Percentiles rank a stretch among this genome's conserved stretches.
Conservation (phyloP, 192 early-diverging fungal species). For the Obelidium mucronatum region DNA sequence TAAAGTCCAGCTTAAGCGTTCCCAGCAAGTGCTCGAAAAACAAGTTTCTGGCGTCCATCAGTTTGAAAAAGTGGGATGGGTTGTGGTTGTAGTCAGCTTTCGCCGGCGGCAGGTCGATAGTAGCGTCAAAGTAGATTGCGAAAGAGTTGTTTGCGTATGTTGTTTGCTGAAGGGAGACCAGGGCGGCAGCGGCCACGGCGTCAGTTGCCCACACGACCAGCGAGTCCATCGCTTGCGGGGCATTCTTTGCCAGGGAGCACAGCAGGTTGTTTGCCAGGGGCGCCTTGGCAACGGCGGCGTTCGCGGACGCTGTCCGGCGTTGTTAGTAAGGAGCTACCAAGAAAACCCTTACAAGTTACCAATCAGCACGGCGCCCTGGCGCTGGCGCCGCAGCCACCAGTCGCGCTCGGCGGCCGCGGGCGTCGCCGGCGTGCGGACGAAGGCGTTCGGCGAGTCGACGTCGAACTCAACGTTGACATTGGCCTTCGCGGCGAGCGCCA, state of each 20-base stretch:
- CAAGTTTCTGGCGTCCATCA: slow-evolving; percentile 13
- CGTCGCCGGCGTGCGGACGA: too few relatives aligned
- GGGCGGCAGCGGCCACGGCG: background rate
- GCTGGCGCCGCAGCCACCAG: too few relatives aligned
- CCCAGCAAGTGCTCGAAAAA: slow-evolving; percentile 12
- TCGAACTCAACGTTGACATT: too few relatives aligned
- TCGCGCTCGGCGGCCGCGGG: too few relatives aligned
- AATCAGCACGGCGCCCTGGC: too few relatives aligned
- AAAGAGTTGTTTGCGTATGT: background rate
- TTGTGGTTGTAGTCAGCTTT: background rate
- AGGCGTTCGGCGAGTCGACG: too few relatives aligned
- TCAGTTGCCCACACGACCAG: slow-evolving; percentile 28
- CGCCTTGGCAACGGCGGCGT: background rate
- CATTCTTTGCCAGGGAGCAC: slow-evolving; percentile 24
- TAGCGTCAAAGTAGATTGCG: slow-evolving; percentile 21
- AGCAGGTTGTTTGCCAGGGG: background rate
- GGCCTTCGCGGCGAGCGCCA: too few relatives aligned
- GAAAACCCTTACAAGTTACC: too few relatives aligned
- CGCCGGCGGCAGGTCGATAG: background rate
- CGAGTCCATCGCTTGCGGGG: background rate
- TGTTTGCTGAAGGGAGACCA: background rate
- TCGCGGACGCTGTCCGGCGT: background rate
- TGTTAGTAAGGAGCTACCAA: too few relatives aligned
- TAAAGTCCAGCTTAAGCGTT: background rate
- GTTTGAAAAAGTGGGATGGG: background rate